Base-by-base conservation (phyloP, 495 filamentous ascomycete species). In the Monascus purpureus region DNA sequence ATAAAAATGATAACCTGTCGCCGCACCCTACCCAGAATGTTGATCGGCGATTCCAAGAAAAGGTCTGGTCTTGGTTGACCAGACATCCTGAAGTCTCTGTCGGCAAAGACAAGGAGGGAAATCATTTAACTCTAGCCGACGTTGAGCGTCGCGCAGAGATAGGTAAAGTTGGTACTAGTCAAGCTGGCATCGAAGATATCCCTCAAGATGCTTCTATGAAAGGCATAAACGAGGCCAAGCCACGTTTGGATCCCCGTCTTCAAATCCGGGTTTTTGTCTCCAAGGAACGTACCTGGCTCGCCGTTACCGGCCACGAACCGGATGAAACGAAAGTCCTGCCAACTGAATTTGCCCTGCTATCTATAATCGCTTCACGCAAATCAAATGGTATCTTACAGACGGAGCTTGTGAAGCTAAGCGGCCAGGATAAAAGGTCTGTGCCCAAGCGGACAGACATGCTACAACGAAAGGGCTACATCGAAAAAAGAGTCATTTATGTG, bases 401-500 rank as follows among this genome's bases (percentile, higher is more conserved):
- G 6, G 75, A 87, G 13, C 60, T 94, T n/a, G 71, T 76, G 13
- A 67, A 59, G 18, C 47, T 80, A 6, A 84, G 81, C 38, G 76
- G 79, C 13, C 87, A 94, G 54, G 84, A 94, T 50, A 92, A 92
- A 47, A 70, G 84, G 26, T 94, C 87, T 2, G 71, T 93, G 4
- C 84, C 87, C 8, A 73, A 73, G 30, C 67, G 88, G 25, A 94
- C 87, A 1, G 78, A 85, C 39, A 56, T 65, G 1, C 66, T 95
- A 13, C 70, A 70, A 13, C 61, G 65, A 34, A 81, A 79, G 45
- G 88, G 87, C 6, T 92, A 93, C 50, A 84, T 95, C 28, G 75
- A 76, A 23, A 95, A 95, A 53, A 68, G 72, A 22, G 65, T 70
- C 1, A 65, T 87, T 4, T 63, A 82, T 18, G 64, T 73, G 13